Percentiles rank a stretch among this genome's conserved stretches.
Conservation (phyloP, 192 early-diverging fungal species). For the Coemansia reversa region DNA sequence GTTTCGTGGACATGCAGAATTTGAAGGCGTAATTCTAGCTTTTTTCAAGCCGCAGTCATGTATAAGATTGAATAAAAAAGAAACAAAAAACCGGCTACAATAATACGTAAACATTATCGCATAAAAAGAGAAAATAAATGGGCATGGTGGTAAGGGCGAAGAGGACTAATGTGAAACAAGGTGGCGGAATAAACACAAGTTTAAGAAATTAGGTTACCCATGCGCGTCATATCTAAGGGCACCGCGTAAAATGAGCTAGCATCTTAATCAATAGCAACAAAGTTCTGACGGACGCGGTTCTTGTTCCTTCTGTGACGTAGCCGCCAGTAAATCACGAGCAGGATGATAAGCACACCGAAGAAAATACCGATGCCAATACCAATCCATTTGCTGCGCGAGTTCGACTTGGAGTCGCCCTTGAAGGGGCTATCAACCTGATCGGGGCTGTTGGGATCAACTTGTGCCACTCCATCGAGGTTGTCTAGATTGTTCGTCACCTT, state of each 20-base stretch:
- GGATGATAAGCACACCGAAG: conserved; percentile 27
- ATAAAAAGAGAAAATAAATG: too few species aligned
- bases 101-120: too few species aligned
- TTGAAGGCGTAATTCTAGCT: too few species aligned
- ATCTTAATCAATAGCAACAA: conserved; percentile 25
- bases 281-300: conserved; percentile 31
- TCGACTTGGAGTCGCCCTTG: conserved; percentile 29
- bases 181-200: too few species aligned
- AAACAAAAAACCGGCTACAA: too few species aligned
- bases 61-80: too few species aligned
- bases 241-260: not conserved
- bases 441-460: conserved; percentile 40
- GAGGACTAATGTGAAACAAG: too few species aligned
- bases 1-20: too few species aligned
- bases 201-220: not conserved
- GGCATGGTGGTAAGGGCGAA: too few species aligned
- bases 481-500: conserved; percentile 34
- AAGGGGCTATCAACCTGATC: conserved; percentile 48
- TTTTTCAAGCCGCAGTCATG: too few species aligned
- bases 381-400: conserved; percentile 52
- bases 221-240: not conserved
- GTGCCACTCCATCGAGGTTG: conserved; percentile 38
- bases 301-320: conserved; percentile 29
- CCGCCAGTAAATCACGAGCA: conserved; percentile 31
- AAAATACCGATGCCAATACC: conserved; percentile 42